phyloP scores from a whole-genome alignment of 2,329 filamentous ascomycete species.

The Sporothrix protearum region DNA sequence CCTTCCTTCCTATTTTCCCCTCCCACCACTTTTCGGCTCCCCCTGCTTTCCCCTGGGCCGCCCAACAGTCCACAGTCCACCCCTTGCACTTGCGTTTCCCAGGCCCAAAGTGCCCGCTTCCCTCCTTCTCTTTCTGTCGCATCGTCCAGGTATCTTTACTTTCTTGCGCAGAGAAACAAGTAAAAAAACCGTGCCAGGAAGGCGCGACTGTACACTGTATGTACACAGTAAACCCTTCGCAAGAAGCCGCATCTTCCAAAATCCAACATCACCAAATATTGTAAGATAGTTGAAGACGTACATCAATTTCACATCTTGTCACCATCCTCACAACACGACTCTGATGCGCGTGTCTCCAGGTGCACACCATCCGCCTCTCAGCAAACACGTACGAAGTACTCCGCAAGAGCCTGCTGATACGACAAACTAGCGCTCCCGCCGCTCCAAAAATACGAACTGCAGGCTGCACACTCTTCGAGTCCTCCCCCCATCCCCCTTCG shows the following conservation, averaged over 20 bases:
- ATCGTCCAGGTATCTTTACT: background rate
- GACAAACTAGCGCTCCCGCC: background rate
- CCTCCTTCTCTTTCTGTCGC: constrained; percentile 19
- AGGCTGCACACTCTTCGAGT: background rate
- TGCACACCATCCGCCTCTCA: background rate
- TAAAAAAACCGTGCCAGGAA: background rate
- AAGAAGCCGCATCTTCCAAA: constrained; percentile 14
- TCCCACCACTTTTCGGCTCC: constrained; percentile 2
- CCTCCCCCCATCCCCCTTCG: background rate
- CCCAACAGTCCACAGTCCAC: background rate
- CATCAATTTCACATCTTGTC: background rate
- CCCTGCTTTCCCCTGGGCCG: constrained; percentile 6
- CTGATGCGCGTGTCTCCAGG: background rate
- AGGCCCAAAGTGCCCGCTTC: background rate
- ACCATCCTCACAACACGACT: background rate
- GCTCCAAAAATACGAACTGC: constrained; percentile 16
- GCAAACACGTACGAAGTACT: constrained; percentile 16
- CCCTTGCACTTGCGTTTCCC: constrained; percentile 14
- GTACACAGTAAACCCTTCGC: background rate
- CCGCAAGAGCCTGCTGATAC: constrained; percentile 4
- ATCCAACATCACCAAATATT: constrained; percentile 12
- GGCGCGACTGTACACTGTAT: background rate
- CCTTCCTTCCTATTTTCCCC: background rate
- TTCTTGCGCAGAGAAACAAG: background rate
- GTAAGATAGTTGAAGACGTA: too few relatives aligned